Evolutionary conservation across 768 basidiomycete species (phyloP).

Genomic region (Trametes villosa): DNA sequence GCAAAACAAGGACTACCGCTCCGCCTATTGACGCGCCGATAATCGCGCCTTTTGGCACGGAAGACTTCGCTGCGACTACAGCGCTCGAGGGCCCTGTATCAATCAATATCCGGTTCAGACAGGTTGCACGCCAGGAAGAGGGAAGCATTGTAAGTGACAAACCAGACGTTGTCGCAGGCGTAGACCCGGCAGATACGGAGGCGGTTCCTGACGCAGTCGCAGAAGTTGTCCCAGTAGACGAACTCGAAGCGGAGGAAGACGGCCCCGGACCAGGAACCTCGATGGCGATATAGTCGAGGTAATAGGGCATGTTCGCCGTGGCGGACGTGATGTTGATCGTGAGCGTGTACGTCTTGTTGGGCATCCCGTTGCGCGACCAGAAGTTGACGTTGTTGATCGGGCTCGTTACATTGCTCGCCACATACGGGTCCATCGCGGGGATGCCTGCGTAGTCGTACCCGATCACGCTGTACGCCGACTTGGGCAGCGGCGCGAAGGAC

Average conservation of each 20-base stretch:
- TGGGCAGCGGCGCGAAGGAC: not conserved
- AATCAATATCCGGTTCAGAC: too few species aligned
- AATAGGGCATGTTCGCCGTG: not conserved
- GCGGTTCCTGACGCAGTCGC: not conserved
- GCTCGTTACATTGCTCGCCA: not conserved
- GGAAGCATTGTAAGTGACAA: not conserved
- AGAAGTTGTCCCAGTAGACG: not conserved
- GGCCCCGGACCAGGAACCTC: slow-evolving; percentile 3
- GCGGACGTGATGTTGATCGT: slow-evolving; percentile 9
- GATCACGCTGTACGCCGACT: not conserved
- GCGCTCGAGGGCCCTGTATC: too few species aligned
- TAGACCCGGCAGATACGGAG: not conserved
- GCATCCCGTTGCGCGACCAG: not conserved
- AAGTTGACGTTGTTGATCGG: slow-evolving; percentile 9
- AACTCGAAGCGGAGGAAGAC: not conserved
- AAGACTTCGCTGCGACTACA: not conserved
- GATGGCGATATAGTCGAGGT: slow-evolving; percentile 4
- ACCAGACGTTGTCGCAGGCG: not conserved
- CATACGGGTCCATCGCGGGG: not conserved
- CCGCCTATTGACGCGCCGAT: slow-evolving; percentile 6
- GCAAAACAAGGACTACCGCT: not conserved
- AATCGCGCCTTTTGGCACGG: not conserved
- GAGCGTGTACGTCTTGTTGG: not conserved
- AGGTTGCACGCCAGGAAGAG: too few species aligned
- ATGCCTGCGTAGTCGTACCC: not conserved